Conservation (phyloP, 805 yeast species). For the Pichia nanzhaoensis region DNA sequence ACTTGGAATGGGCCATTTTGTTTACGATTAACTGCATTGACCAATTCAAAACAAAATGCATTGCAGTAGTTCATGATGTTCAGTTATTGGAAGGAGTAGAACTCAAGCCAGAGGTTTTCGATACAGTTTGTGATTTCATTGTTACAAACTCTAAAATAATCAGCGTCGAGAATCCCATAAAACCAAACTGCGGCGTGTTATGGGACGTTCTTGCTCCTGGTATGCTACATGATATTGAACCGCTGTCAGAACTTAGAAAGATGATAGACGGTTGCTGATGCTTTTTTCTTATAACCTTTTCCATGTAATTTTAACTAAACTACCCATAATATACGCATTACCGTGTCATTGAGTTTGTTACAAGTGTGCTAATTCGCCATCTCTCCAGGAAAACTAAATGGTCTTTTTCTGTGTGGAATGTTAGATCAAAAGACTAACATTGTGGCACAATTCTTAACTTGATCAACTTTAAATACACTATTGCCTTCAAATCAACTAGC, state of each 20-base stretch:
- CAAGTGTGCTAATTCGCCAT: too few species aligned
- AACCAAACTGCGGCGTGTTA: slow-evolving; percentile 25
- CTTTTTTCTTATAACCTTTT: too few species aligned
- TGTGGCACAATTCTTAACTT: too few species aligned
- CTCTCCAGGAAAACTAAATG: too few species aligned
- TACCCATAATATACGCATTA: too few species aligned
- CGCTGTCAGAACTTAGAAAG: slow-evolving; percentile 19
- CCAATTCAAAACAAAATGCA: slow-evolving; percentile 18
- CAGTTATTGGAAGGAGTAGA: slow-evolving; percentile 23
- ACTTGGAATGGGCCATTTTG: slow-evolving; percentile 29
- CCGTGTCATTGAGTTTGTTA: too few species aligned
- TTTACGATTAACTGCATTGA: slow-evolving; percentile 22
- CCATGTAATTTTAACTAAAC: too few species aligned
- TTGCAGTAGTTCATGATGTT: slow-evolving; percentile 29
- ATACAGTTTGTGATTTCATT: slow-evolving; percentile 28
- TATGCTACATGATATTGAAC: slow-evolving; percentile 27
- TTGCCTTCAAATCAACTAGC: too few species aligned
- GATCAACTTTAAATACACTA: too few species aligned
- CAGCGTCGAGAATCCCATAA: slow-evolving; percentile 16
- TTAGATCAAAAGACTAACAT: too few species aligned
- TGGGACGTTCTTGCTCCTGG: slow-evolving; percentile 25
- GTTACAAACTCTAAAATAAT: slow-evolving; percentile 22
- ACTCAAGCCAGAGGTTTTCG: slow-evolving; percentile 26
- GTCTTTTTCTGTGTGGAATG: too few species aligned
- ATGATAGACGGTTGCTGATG: background rate